These are phyloP conservation scores for Fusarium chlamydosporum DNA, from an alignment of 2,329 filamentous ascomycete genomes.

Conservation along the genomic window DNA sequence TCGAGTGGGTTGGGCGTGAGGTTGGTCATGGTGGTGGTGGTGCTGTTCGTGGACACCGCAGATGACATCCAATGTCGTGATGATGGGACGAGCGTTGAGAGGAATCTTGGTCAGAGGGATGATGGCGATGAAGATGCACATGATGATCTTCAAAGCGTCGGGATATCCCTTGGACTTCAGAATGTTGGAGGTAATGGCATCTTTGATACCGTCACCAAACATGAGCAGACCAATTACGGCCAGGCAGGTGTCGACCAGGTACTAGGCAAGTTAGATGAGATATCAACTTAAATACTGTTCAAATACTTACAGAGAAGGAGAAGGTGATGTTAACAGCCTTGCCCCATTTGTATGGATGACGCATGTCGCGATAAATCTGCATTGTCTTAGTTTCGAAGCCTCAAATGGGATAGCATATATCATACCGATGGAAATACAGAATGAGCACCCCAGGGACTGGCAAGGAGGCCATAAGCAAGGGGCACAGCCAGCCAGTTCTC, in stretches of 20 bases:
- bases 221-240: conserved; percentile 89
- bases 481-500: conserved; percentile 89
- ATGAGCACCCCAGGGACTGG: conserved; percentile 78
- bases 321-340: conserved; percentile 85
- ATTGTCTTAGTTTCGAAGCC: conserved; percentile 10
- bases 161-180: conserved; percentile 82
- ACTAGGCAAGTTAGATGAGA: conserved; percentile 61
- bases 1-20: conserved; percentile 53
- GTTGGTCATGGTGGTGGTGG: conserved; percentile 54
- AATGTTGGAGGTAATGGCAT: conserved; percentile 93
- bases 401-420: not conserved
- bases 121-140: conserved; percentile 89
- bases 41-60: conserved; percentile 75
- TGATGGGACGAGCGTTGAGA: conserved; percentile 87
- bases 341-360: conserved; percentile 84
- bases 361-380: conserved; percentile 73
- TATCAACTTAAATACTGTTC: not conserved
- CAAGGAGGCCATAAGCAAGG: conserved; percentile 89
- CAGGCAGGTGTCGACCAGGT: conserved; percentile 83
- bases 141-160: conserved; percentile 77
- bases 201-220: conserved; percentile 91
- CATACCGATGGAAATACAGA: conserved; percentile 82
- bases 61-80: conserved; percentile 86
- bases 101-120: conserved; percentile 97
- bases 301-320: conserved; percentile 77